phyloP scores from a whole-genome alignment of 2,329 filamentous ascomycete species.

The Beauveria varroae region DNA sequence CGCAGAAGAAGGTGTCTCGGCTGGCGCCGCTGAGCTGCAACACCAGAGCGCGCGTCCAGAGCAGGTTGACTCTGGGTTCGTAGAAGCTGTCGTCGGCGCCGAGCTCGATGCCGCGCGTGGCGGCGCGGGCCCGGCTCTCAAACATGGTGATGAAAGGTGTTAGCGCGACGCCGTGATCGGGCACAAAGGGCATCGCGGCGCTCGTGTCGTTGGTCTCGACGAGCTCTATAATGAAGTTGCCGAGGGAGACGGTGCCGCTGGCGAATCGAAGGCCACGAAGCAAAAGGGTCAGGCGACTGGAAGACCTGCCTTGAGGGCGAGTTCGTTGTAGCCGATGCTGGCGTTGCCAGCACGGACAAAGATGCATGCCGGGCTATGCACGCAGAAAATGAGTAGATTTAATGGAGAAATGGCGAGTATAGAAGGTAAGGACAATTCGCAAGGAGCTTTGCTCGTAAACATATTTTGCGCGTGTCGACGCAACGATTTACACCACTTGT shows the following conservation, averaged over 20 bases:
- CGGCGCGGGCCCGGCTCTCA: background rate
- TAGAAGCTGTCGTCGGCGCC: conserved; percentile 1
- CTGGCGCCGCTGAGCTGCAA: background rate
- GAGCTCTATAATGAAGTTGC: conserved; percentile 6
- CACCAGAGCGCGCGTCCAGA: background rate
- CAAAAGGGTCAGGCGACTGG: conserved; percentile 2
- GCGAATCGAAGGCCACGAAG: background rate
- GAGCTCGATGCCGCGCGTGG: background rate
- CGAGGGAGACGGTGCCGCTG: conserved; percentile 4
- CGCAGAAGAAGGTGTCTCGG: conserved; percentile 2
- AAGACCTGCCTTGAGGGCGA: background rate
- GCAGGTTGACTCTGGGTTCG: background rate
- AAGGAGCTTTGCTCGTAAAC: background rate
- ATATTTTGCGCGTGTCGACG: background rate
- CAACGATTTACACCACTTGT: background rate
- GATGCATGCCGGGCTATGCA: background rate
- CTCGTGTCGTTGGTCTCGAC: background rate
- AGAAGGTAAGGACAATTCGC: background rate
- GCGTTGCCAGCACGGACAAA: background rate
- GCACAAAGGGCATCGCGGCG: background rate
- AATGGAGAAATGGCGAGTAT: no score
- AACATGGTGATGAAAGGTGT: background rate
- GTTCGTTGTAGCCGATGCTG: background rate
- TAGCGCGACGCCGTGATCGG: conserved; percentile 1
- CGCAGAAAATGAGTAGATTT: no score